Evolutionary conservation across 768 basidiomycete species (phyloP), one percentile per base, ranked within the genome.

Genomic region (Grammothele lineata): DNA sequence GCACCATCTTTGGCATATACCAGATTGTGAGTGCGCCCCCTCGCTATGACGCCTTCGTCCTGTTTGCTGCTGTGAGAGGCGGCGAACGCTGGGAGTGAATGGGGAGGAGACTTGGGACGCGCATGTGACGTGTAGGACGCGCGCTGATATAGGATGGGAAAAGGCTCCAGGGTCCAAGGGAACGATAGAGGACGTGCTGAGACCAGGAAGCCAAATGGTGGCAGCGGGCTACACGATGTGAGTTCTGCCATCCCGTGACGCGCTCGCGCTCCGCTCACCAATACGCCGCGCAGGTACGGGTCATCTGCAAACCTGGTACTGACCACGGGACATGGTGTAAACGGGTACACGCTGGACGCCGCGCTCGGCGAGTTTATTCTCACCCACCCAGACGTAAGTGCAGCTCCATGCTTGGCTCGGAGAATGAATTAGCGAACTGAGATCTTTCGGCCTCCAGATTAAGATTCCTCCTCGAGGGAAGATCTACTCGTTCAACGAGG

Each of bases 401-500:
- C 36, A 50, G 32, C 7, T 38, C 51, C 23, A 10, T 19, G 15
- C 10, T 14, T 32, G 23, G 37, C 40, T 14, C 14, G 27, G 27
- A 7, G 27, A 7, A 14, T n/a, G n/a, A n/a, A n/a, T 14, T 7
- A 7, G 27, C 27, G 27, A 7, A 30, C 27, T 30, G 14, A 30
- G 27, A 7, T 14, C 7, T 14, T 14, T 14, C 27, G 8, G 27
- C 27, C n/a, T 19, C 25, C 61, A 90, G 87, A 99, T 99, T 69
- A 80, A 82, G 68, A 91, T 99, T 55, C 96, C 96, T 6, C 55
- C 81, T 9, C 85, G 96, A 40, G 96, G 96, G 56, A 98, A 98
- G 72, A 99, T 99, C 62, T 99, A 99, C 73, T 97, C 94, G 3
- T 95, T 98, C 77, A 99, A 99, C 66, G 96, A 99, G 71, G 96